A percentile compares a stretch with the other conserved stretches of the same genome.
These are phyloP conservation scores for carrot (Daucus carota) DNA, from an alignment of 129 eudicot species.

Conservation along the genomic window DH1_v3.0 NC_030386.2:32194501-32195000, in stretches of 20 bases:
- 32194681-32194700: background rate
- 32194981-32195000: too few relatives aligned
- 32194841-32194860: background rate
- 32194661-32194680: background rate
- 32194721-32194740: background rate
- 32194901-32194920: background rate
- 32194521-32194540: slow-evolving; percentile 45
- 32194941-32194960: background rate
- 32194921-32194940: background rate
- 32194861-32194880: too few relatives aligned
- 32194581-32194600: slow-evolving; percentile 38
- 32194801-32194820: background rate
- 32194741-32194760: background rate
- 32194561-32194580: slow-evolving; percentile 34
- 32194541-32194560: slow-evolving; percentile 24
- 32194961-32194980: too few relatives aligned
- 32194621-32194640: slow-evolving; percentile 8
- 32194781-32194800: background rate
- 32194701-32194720: slow-evolving; percentile 1
- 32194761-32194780: background rate
- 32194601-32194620: slow-evolving; percentile 31
- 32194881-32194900: background rate
- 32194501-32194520: slow-evolving; percentile 47
- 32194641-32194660: background rate
- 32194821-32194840: slow-evolving; percentile 6